Conservation (phyloP, 202 grass and related monocot species). For the Sporobolus alterniflorus region DNA sequence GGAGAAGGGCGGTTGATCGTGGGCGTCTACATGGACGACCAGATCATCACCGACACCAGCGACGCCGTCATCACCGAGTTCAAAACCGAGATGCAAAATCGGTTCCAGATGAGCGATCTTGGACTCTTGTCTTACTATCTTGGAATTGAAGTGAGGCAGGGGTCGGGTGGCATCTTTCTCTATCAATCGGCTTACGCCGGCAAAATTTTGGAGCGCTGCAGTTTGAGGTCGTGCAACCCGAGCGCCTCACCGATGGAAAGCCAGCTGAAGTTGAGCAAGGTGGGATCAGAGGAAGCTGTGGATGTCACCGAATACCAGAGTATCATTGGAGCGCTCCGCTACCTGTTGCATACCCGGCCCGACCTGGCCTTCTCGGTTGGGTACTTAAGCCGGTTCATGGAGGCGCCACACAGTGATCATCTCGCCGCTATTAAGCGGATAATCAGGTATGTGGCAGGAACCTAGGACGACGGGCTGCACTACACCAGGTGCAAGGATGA, state of each 20-base stretch:
- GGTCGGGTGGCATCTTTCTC: no score
- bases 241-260: no score
- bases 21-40: not conserved
- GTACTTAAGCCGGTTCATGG: not conserved
- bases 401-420: not conserved
- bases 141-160: no score
- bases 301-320: no score
- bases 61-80: not conserved
- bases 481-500: no score
- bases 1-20: not conserved
- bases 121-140: no score
- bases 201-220: no score
- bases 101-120: not conserved
- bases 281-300: no score
- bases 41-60: not conserved
- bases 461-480: no score
- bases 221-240: no score
- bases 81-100: not conserved
- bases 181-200: no score
- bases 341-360: not conserved
- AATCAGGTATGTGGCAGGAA: not conserved
- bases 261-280: no score
- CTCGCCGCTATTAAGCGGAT: not conserved
- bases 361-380: not conserved
- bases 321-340: not conserved